Evolutionary conservation across 768 basidiomycete species (phyloP).

Genomic region (Boletellus emodensis): DNA sequence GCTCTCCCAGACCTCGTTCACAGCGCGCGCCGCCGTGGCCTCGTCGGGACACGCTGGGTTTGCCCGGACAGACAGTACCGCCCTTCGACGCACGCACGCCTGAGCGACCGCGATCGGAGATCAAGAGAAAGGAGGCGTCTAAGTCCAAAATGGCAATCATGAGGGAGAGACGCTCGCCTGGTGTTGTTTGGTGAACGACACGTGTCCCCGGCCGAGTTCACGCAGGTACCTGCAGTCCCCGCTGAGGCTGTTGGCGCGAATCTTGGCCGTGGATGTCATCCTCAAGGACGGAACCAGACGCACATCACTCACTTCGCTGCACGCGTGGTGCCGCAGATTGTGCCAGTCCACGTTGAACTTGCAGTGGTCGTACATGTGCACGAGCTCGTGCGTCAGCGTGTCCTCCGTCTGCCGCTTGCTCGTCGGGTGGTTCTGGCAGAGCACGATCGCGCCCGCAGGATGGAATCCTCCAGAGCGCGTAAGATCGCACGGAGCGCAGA

Average conservation of each 20-base stretch:
- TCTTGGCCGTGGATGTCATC: constrained; percentile 47
- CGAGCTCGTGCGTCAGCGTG: constrained; percentile 87
- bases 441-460: constrained; percentile 69
- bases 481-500: constrained; percentile 81
- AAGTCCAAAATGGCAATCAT: constrained; percentile 7
- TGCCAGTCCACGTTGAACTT: constrained; percentile 91
- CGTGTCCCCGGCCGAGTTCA: constrained; percentile 73
- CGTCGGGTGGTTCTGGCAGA: constrained; percentile 84
- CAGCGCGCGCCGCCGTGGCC: constrained; percentile 78
- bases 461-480: constrained; percentile 82
- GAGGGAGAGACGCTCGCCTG: constrained; percentile 52
- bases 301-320: constrained; percentile 74
- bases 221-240: constrained; percentile 89
- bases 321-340: constrained; percentile 91
- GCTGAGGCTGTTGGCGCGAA: constrained; percentile 89
- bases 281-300: neutral
- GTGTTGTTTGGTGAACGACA: constrained; percentile 88
- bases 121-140: constrained; percentile 10
- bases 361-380: constrained; percentile 95
- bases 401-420: constrained; percentile 87
- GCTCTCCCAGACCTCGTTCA: constrained; percentile 97
- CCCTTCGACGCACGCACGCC: constrained; percentile 89
- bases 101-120: constrained; percentile 26
- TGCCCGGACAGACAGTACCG: constrained; percentile 72
- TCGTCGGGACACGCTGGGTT: constrained; percentile 78